A percentile compares a stretch with the other conserved stretches of the same genome.
phyloP scores from a whole-genome alignment of 2,329 filamentous ascomycete genomes.

The Domatiomyces globalis region DNA sequence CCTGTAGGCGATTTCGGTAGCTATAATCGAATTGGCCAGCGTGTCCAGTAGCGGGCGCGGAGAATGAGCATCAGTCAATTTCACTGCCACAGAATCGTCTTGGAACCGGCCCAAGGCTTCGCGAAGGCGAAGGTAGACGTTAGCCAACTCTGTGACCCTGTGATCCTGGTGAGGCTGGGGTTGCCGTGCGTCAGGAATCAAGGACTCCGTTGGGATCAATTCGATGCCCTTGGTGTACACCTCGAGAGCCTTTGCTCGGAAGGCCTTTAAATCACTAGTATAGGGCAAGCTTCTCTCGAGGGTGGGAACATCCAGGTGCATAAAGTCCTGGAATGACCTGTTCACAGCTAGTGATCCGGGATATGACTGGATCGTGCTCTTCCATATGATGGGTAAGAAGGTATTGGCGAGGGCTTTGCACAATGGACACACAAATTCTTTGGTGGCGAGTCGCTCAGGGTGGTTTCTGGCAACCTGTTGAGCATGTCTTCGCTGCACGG shows the following conservation, averaged over 20 bases:
- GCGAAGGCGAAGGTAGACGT: conserved; percentile 20
- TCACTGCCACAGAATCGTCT: not conserved
- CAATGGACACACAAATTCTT: conserved; percentile 91
- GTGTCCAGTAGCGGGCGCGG: conserved; percentile 12
- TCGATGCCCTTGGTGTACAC: conserved; percentile 5
- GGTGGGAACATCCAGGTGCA: conserved; percentile 43
- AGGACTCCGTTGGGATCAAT: conserved; percentile 2
- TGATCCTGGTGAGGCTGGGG: not conserved
- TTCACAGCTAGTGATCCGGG: conserved; percentile 54
- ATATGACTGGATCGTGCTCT: conserved; percentile 72
- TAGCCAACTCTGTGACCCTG: conserved; percentile 13
- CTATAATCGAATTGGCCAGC: conserved; percentile 53
- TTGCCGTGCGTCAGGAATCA: not conserved
- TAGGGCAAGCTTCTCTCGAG: conserved; percentile 17
- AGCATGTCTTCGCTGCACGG: conserved; percentile 67
- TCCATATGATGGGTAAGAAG: conserved; percentile 92
- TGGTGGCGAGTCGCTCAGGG: conserved; percentile 61
- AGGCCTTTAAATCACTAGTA: conserved; percentile 18
- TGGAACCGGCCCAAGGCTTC: conserved; percentile 6
- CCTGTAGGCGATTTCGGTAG: conserved; percentile 82
- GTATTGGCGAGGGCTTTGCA: conserved; percentile 94
- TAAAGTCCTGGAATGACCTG: conserved; percentile 52
- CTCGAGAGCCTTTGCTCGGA: conserved; percentile 10
- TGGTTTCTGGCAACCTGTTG: conserved; percentile 92
- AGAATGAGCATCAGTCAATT: conserved; percentile 3